phyloP scores from a whole-genome alignment of 148 eudicot species.

The Hydrangea macrophylla region DNA sequence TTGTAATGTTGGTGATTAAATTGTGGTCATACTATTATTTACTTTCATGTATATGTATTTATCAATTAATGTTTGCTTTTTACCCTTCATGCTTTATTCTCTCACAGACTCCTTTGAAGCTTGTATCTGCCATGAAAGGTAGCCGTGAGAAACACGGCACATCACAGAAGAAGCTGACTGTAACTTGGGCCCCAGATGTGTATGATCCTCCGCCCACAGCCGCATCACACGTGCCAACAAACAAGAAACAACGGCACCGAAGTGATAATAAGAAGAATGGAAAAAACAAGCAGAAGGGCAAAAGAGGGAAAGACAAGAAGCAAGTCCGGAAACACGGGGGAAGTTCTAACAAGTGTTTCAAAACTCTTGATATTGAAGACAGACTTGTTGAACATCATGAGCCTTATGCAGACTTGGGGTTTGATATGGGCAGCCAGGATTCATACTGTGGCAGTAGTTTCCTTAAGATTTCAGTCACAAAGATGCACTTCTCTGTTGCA shows the following conservation, averaged over 20 bases:
- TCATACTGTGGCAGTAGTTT: conserved; percentile 62
- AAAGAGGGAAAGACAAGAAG: conserved; percentile 72
- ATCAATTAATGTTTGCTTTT: background rate
- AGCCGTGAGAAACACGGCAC: conserved; percentile 70
- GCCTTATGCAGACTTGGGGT: conserved; percentile 35
- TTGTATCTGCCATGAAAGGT: conserved; percentile 85
- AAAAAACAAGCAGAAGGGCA: conserved; percentile 58
- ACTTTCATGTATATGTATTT: too few species aligned
- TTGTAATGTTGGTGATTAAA: background rate
- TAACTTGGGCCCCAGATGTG: conserved; percentile 94
- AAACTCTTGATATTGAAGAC: conserved; percentile 24
- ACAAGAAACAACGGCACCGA: conserved; percentile 40
- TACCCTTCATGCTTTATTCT: conserved; percentile 1
- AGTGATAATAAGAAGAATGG: conserved; percentile 56
- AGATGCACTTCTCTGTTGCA: conserved; percentile 54
- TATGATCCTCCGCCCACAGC: conserved; percentile 80
- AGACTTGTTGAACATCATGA: conserved; percentile 22
- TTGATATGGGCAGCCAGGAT: conserved; percentile 43
- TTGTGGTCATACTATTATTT: background rate
- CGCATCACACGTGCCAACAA: conserved; percentile 45
- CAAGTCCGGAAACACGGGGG: conserved; percentile 41
- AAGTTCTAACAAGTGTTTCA: conserved; percentile 32
- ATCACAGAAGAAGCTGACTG: conserved; percentile 46
- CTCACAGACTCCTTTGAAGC: conserved; percentile 46
- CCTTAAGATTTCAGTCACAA: conserved; percentile 44